These are phyloP conservation scores for Rhizopogon sp. DNA, from an alignment of 768 basidiomycete species.

Conservation along the genomic window DNA sequence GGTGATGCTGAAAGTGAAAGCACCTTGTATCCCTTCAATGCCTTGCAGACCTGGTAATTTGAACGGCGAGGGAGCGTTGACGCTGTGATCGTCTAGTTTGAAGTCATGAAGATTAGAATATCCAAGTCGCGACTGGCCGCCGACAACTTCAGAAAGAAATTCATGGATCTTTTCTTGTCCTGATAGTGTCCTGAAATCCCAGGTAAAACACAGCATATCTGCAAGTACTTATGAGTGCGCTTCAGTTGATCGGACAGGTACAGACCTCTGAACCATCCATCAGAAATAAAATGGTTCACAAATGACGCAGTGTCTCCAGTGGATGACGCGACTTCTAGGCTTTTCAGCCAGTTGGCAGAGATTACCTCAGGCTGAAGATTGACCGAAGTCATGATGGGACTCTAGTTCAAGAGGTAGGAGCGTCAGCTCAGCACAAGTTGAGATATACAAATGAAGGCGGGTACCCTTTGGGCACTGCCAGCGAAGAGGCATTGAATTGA, in stretches of 20 bases:
- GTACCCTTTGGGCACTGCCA: too few relatives aligned
- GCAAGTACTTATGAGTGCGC: not conserved
- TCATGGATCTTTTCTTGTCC: not conserved
- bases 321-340: too few relatives aligned
- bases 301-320: not conserved
- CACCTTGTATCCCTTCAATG: too few relatives aligned
- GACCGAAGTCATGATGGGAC: too few relatives aligned
- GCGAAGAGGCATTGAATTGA: too few relatives aligned
- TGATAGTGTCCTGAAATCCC: not conserved
- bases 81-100: conserved; percentile 37
- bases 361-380: too few relatives aligned
- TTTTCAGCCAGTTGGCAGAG: too few relatives aligned
- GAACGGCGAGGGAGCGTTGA: conserved; percentile 78
- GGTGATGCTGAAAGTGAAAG: conserved; percentile 53
- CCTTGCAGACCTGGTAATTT: conserved; percentile 63
- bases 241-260: not conserved
- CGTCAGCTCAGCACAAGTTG: too few relatives aligned
- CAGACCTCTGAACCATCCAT: not conserved
- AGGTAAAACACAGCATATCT: not conserved
- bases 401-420: too few relatives aligned
- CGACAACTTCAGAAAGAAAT: not conserved
- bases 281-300: not conserved
- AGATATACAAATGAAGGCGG: too few relatives aligned
- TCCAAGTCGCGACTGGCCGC: not conserved
- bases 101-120: not conserved